Base-by-base conservation (phyloP, 768 basidiomycete species). In the Xerocomellus intermedius region DNA sequence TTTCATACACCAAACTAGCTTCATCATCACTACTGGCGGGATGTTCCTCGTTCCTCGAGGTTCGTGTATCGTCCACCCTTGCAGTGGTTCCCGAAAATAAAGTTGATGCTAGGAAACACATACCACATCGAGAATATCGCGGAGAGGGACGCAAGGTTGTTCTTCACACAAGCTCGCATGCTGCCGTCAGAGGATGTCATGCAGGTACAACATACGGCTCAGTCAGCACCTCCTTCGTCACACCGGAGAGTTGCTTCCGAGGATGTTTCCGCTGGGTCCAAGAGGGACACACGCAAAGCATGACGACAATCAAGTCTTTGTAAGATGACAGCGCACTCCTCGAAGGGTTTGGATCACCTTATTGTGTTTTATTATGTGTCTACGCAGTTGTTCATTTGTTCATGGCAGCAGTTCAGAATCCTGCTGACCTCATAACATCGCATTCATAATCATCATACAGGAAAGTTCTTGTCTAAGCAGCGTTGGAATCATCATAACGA, bases 11-110 rank as follows among this genome's bases (percentile, higher is more conserved):
- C 78, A 87, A 35, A 88, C 86, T 4, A 84, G 80, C 42, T 87
- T 91, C 65, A 73, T 94, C 50, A 79, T 98, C 39, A 79, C 87
- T 13, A 79, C 86, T 2, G 93, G 94, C 13, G 92, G 87, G 12
- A 89, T 87, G 80, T 94, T 95, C 68, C 79, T 95, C 65, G 87
- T 97, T 21, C 95, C 95, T 2, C 80, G 94, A 77, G 94, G 94
- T 89, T 58, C 62, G 78, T 67, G 32, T 19, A n/a, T 57, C 42
- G 13, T 42, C 8, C 26, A 32, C 5, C 19, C 21, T 14, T 44
- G 5, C 2, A 16, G 26, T 24, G 24, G 7, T 42, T 43, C 41
- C 14, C 9, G 3, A 47, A 37, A 52, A 42, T 58, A 33, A 48
- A 42, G 28, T 50, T 44, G 2, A 33, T 39, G 22, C 1, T 60